A percentile compares a stretch with the other conserved stretches of the same genome.
Conservation (phyloP, 192 early-diverging fungal genomes). For the Coemansia sp. region DNA sequence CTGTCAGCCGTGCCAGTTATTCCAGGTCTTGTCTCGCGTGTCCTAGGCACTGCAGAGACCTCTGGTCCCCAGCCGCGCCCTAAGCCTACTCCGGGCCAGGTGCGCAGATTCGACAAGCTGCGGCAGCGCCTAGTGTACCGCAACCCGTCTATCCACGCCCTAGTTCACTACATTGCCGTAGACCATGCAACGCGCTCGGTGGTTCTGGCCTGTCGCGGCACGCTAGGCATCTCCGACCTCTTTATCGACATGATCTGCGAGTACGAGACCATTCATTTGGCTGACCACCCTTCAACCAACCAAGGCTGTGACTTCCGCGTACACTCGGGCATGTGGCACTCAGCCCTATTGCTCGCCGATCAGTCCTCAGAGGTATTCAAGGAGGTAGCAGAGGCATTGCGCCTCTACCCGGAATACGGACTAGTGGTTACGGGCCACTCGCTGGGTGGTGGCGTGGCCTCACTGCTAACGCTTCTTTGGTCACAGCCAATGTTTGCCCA, state of each 20-base stretch:
- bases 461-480: constrained; percentile 77
- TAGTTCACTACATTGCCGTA: constrained; percentile 78
- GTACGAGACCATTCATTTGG: constrained; percentile 53
- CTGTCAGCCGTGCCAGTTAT: constrained; percentile 24
- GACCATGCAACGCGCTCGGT: constrained; percentile 76
- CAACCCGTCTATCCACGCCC: constrained; percentile 64
- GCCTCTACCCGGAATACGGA: constrained; percentile 72
- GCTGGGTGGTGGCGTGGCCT: constrained; percentile 83
- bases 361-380: constrained; percentile 67
- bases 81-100: constrained; percentile 30
- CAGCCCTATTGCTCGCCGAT: constrained; percentile 68
- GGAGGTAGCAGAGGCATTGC: constrained; percentile 68
- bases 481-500: constrained; percentile 31
- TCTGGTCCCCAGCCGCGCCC: background rate
- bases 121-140: constrained; percentile 47
- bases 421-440: constrained; percentile 86
- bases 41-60: background rate
- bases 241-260: constrained; percentile 83
- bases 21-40: constrained; percentile 32
- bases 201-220: constrained; percentile 84
- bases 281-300: constrained; percentile 12
- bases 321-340: constrained; percentile 85
- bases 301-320: constrained; percentile 53
- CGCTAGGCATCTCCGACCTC: constrained; percentile 81
- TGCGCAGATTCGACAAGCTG: constrained; percentile 42